Conservation (phyloP, 2,329 filamentous ascomycete genomes). For the Botrytis galanthina region DNA sequence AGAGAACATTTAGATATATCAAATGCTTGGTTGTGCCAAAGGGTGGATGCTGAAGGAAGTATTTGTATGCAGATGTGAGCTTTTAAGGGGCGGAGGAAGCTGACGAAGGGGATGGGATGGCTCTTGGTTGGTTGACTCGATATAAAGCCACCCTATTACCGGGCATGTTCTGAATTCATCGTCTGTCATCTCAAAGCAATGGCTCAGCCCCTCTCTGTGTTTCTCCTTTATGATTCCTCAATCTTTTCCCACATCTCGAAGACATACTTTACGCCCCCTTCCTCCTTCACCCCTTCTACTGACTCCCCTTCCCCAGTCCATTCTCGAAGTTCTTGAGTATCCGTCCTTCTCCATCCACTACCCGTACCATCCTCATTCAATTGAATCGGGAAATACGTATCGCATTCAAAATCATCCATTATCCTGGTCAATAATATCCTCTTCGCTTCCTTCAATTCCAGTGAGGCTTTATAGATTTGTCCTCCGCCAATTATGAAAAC, state of each 20-base stretch:
- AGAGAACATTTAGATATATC: not conserved
- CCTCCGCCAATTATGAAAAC: conserved; percentile 87
- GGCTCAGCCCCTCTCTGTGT: too few relatives aligned
- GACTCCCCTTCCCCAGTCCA: conserved; percentile 65
- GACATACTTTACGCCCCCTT: conserved; percentile 64
- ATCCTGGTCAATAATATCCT: conserved; percentile 71
- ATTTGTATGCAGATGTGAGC: not conserved
- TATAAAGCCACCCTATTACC: not conserved
- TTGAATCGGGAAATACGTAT: conserved; percentile 68
- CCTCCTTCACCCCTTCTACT: conserved; percentile 55
- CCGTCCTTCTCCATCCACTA: conserved; percentile 53
- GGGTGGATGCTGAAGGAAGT: too few relatives aligned
- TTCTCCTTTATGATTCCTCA: not conserved
- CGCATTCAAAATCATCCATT: conserved; percentile 68
- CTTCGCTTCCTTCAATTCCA: conserved; percentile 56
- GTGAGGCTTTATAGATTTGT: conserved; percentile 74
- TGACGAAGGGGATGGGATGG: not conserved
- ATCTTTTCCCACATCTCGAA: conserved; percentile 71
- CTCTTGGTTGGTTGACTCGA: too few relatives aligned
- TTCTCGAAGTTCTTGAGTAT: conserved; percentile 52
- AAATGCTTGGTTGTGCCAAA: not conserved
- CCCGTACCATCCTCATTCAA: conserved; percentile 41
- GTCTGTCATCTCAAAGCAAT: not conserved
- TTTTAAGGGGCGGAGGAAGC: not conserved
- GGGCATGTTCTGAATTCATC: not conserved